Evolutionary conservation across 169 alveolate species (phyloP), one percentile per base, ranked within the genome.

Genomic region (Cryptosporidium sp.): DNA sequence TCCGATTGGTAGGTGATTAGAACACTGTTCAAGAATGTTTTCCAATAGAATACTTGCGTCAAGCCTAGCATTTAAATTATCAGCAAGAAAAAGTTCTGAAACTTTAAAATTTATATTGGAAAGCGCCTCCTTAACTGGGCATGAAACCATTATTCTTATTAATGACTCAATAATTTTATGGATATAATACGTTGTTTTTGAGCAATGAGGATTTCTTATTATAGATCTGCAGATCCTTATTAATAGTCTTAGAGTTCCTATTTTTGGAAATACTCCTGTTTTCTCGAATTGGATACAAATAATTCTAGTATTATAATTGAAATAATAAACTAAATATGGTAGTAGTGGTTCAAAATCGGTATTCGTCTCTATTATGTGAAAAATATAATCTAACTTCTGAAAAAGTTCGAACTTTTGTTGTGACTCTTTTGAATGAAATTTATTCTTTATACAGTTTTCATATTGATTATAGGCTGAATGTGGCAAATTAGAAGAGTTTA

Each of bases 11-110:
- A 80, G 52, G 45, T 62, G 10, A 5, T 45, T 16, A 62, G 31
- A 42, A 33, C 89, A 80, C 9, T 9, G 7, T 8, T 42, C 42
- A 18, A 80, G 23, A n/a, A 80, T 80, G 31, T 35, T 23, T 80
- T 80, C 89, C 5, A 80, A 14, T 29, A 65, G n/a, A 16, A 42
- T 39, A 42, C 80, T 65, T 18, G 89, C 89, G 6, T 80, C 89
- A 37, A 12, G 75, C n/a, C 89, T 61, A 7, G 89, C 31, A 62
- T 62, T 60, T 42, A 80, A 33, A 51, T 80, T 80, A 67, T 80
- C 89, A 37, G 42, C 39, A 31, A 80, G 67, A 12, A 23, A 42
- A 3, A 37, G 1, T 23, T 53, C 48, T 5, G 89, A 80, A 21
- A 65, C 62, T 70, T 39, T 10, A 3, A 45, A 23, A 42, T 65